phyloP scores from a whole-genome alignment of 768 basidiomycete genomes.

The Lanmaoa rubissima region DNA sequence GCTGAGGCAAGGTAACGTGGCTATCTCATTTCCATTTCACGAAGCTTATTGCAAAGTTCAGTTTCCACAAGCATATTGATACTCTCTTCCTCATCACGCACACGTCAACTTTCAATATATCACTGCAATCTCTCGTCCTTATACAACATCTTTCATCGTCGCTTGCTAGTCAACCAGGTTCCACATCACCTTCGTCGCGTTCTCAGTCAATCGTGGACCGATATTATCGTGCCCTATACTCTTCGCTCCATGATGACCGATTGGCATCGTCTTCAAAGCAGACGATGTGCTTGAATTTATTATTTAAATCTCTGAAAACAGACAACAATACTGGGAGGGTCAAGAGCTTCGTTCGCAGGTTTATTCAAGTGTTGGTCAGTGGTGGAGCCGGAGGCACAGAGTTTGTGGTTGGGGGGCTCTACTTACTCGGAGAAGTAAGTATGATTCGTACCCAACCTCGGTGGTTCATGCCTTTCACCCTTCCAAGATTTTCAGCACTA shows the following conservation, averaged over 20 bases:
- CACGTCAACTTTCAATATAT: conserved; percentile 94
- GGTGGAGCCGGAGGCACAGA: conserved; percentile 76
- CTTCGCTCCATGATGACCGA: conserved; percentile 82
- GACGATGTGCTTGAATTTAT: conserved; percentile 92
- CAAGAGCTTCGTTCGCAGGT: conserved; percentile 77
- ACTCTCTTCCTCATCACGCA: conserved; percentile 95
- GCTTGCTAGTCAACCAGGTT: conserved; percentile 41
- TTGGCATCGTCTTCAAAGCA: conserved; percentile 86
- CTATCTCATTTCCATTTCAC: neutral
- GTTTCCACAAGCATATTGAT: conserved; percentile 84
- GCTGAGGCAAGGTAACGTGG: conserved; percentile 57
- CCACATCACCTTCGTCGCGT: conserved; percentile 38
- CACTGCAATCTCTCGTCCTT: conserved; percentile 85
- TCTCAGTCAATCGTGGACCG: conserved; percentile 56
- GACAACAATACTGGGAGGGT: conserved; percentile 59
- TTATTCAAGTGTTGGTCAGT: conserved; percentile 74
- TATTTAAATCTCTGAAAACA: conserved; percentile 86
- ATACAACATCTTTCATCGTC: conserved; percentile 79
- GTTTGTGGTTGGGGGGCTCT: conserved; percentile 87
- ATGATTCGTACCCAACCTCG: neutral
- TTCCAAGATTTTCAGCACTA: conserved; percentile 48
- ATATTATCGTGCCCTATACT: conserved; percentile 83
- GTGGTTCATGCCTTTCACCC: neutral
- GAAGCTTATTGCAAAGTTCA: conserved; percentile 28
- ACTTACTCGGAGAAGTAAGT: conserved; percentile 82